Conservation (phyloP, 495 filamentous ascomycete species). For the Jackrogersella minutella region DNA sequence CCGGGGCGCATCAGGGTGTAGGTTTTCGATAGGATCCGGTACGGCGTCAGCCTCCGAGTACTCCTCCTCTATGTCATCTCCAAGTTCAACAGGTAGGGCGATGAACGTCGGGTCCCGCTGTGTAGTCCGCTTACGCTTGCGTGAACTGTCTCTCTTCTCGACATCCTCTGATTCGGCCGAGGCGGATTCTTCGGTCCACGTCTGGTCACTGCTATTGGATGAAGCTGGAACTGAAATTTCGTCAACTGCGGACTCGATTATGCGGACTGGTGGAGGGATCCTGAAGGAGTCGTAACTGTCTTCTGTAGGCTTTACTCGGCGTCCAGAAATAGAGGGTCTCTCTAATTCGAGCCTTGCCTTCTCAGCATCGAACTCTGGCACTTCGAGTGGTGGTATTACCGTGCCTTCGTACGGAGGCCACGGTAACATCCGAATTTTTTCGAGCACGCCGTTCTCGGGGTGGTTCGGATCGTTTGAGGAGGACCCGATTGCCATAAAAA, state of each 20-base stretch:
- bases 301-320: too few relatives aligned
- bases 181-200: too few relatives aligned
- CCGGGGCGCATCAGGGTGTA: neutral
- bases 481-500: neutral
- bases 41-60: conserved; percentile 40
- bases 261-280: too few relatives aligned
- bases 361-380: too few relatives aligned
- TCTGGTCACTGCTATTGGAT: too few relatives aligned
- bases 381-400: neutral
- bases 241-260: too few relatives aligned
- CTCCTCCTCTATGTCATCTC: conserved; percentile 21
- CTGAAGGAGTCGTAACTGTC: too few relatives aligned
- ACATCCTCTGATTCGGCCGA: too few relatives aligned
- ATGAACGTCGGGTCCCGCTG: neutral
- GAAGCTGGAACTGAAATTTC: too few relatives aligned
- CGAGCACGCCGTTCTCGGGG: neutral
- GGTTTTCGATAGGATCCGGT: conserved; percentile 22
- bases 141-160: neutral
- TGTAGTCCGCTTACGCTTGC: conserved; percentile 9
- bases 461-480: conserved; percentile 19
- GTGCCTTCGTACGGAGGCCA: conserved; percentile 25
- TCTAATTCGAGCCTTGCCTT: too few relatives aligned
- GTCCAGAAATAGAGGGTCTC: too few relatives aligned
- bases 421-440: neutral
- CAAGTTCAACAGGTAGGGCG: neutral